Conservation (phyloP, 169 alveolate genomes). For the Plasmodium fragile region DNA sequence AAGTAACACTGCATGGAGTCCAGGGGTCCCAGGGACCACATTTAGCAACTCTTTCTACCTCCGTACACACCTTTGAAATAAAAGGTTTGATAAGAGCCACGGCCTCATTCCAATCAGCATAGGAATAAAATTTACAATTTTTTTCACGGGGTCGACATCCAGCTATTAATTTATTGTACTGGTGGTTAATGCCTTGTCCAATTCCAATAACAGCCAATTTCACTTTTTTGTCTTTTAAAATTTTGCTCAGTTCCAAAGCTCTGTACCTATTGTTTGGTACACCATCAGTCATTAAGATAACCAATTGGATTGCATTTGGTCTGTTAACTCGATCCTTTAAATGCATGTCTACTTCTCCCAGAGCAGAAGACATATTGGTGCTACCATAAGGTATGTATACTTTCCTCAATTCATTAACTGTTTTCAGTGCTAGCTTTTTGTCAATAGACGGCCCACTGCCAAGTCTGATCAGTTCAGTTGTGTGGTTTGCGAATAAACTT, state of each 20-base stretch:
- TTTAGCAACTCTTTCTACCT: constrained; percentile 36
- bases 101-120: constrained; percentile 31
- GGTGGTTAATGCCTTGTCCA: constrained; percentile 21
- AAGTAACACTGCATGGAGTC: constrained; percentile 38
- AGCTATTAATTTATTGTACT: constrained; percentile 8
- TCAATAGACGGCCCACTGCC: constrained; percentile 14
- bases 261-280: constrained; percentile 9
- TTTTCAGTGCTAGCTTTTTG: not conserved
- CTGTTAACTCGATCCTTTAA: not conserved
- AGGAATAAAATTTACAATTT: constrained; percentile 26
- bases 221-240: not conserved
- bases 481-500: not conserved
- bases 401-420: not conserved
- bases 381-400: constrained; percentile 11
- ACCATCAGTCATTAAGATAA: constrained; percentile 56
- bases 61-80: constrained; percentile 28
- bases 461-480: constrained; percentile 6
- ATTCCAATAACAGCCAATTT: constrained; percentile 37
- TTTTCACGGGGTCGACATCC: constrained; percentile 22
- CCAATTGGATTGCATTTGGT: constrained; percentile 28
- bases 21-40: constrained; percentile 68
- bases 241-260: not conserved
- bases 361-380: constrained; percentile 30
- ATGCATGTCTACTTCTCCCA: not conserved
- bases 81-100: constrained; percentile 26